Evolutionary conservation across 1,284 basidiomycete genomes (phyloP).

Genomic region (Rhodotorula sp.): DNA sequence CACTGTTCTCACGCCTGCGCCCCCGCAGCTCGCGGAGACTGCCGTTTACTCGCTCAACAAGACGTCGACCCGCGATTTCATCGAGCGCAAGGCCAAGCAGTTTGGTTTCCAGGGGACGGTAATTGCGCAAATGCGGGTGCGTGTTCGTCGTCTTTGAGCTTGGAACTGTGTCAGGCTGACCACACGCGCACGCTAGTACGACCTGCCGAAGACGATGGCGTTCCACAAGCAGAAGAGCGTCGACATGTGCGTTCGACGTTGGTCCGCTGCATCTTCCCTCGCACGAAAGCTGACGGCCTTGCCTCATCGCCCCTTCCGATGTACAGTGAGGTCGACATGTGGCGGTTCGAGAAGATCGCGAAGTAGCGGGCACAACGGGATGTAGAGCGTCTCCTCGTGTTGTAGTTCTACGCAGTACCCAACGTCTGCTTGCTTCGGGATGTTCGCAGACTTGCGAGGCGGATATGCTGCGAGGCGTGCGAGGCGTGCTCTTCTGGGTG

Average conservation of each 20-base stretch:
- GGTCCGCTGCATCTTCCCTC: neutral
- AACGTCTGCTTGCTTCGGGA: neutral
- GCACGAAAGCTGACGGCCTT: slow-evolving; percentile 1
- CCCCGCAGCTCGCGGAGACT: slow-evolving; percentile 37
- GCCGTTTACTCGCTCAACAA: slow-evolving; percentile 48
- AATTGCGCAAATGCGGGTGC: slow-evolving; percentile 45
- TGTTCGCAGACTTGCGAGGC: too few relatives aligned
- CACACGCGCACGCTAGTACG: slow-evolving; percentile 14
- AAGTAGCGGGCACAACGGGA: neutral
- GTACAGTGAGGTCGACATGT: slow-evolving; percentile 39
- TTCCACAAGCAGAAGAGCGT: slow-evolving; percentile 46
- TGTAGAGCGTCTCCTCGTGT: neutral
- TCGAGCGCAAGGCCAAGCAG: slow-evolving; percentile 41
- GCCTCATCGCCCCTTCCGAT: slow-evolving; percentile 2
- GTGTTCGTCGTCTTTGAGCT: neutral
- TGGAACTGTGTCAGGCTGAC: neutral
- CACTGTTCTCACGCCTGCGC: accelerated
- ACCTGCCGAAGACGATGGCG: slow-evolving; percentile 45
- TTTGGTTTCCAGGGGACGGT: slow-evolving; percentile 45
- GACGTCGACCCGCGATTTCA: slow-evolving; percentile 45
- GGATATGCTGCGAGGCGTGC: too few relatives aligned
- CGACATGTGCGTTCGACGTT: slow-evolving; percentile 38
- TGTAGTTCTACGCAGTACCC: neutral
- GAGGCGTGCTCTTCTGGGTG: too few relatives aligned
- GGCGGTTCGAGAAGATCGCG: slow-evolving; percentile 32